phyloP scores from a whole-genome alignment of 768 basidiomycete genomes.

The Lepiota venenata region DNA sequence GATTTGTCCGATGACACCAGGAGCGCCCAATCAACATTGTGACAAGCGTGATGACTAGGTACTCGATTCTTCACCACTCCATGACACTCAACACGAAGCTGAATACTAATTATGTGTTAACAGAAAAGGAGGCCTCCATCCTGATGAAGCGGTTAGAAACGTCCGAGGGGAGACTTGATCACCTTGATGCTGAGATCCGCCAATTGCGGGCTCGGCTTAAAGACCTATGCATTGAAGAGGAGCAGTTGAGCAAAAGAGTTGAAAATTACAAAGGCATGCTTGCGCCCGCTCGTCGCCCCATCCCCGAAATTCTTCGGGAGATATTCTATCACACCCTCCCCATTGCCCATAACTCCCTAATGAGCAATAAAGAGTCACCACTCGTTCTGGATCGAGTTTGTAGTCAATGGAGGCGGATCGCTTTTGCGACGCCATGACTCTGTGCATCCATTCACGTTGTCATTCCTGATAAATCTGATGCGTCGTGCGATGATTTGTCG shows the following conservation, averaged over 20 bases:
- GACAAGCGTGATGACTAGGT: neutral
- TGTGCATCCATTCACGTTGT: conserved; percentile 21
- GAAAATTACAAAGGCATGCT: neutral
- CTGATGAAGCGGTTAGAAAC: neutral
- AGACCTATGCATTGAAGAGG: neutral
- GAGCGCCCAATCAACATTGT: no score
- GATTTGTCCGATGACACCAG: neutral
- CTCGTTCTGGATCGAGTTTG: conserved; percentile 20
- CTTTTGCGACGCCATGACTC: conserved; percentile 18
- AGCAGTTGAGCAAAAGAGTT: neutral
- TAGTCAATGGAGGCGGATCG: conserved; percentile 18
- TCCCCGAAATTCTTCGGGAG: conserved; percentile 17
- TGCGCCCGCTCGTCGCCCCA: conserved; percentile 16
- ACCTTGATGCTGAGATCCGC: neutral
- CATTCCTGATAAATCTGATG: neutral
- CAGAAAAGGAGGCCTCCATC: neutral
- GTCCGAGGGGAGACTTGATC: neutral
- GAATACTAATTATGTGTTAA: conserved; percentile 12
- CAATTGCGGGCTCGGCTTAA: neutral
- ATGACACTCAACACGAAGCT: conserved; percentile 4
- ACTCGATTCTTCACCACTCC: neutral
- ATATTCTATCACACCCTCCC: conserved; percentile 21
- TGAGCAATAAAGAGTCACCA: conserved; percentile 14
- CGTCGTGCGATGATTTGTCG: neutral
- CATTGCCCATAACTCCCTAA: conserved; percentile 11